Evolutionary conservation across 2,329 filamentous ascomycete genomes (phyloP), one percentile per base, ranked within the genome.

Genomic region (Cladosporium sp.): DNA sequence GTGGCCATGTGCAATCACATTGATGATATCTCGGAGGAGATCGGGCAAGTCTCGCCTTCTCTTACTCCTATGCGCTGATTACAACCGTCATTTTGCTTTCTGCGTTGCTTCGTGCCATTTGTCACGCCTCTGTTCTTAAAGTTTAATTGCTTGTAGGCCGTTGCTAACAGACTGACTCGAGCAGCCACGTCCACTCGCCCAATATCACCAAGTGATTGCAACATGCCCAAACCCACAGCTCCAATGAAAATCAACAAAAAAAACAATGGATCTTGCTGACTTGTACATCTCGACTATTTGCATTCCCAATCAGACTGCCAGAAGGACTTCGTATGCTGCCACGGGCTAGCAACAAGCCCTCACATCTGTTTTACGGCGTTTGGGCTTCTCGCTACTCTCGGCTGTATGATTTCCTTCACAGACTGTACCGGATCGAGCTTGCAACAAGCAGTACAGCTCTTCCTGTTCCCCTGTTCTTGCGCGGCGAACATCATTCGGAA

Each of bases 1-100:
- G 93, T 97, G 78, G 93, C 93, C 76, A 92, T 97, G 90, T 96
- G 92, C 86, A 97, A 97, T 83, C 93, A 97, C 84, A 90, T 97
- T 77, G 93, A 97, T 86, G 93, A 97, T 81, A 88, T 97, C 82
- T 90, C 92, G 82, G 92, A 95, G 78, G 92, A 95, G 78, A 88
- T 92, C 80, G 90, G 87, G 87, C 90, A 89, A 79, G 86, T 85
- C 77, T 81, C 67, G 59, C 67, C 68, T 69, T 71, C 52, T 66
- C 59, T n/a, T 59, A 66, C 44, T 64, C 32, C 14, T 41, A 12
- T 54, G 24, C 21, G 55, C 67, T 71, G 69, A 66, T 69, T 24
- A 44, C 28, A 21, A 34, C 52, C n/a, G 24, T 64, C 51, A 15
- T 51, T 38, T 62, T 65, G 51, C 60, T 59, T 65, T 32, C 49